Percentiles rank a stretch among this genome's conserved stretches.
Conservation (phyloP, 495 filamentous ascomycete genomes). For the Podospora pseudopauciseta region DNA sequence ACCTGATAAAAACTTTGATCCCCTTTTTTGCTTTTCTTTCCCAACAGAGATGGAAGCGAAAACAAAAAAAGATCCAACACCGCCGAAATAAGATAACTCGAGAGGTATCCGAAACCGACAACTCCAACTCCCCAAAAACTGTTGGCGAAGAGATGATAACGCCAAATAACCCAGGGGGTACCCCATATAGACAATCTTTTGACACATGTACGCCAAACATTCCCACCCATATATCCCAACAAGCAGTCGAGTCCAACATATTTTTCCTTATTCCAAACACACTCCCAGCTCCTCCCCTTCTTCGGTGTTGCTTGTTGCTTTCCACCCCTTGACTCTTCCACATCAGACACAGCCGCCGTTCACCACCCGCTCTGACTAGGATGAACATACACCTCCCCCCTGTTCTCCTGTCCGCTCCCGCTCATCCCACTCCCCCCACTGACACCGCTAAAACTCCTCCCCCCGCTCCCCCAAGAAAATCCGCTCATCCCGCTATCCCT, state of each 20-base stretch:
- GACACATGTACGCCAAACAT: not conserved
- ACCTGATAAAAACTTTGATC: not conserved
- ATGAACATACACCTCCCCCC: not conserved
- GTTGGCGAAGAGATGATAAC: not conserved
- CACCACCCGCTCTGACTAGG: not conserved
- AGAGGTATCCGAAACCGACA: not conserved
- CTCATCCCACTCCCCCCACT: not conserved
- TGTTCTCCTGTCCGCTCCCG: not conserved
- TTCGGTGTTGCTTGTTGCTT: not conserved
- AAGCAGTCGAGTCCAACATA: not conserved
- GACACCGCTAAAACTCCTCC: not conserved
- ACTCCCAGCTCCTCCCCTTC: not conserved
- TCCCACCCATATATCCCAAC: too few species aligned
- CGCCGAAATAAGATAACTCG: not conserved
- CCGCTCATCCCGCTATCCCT: not conserved
- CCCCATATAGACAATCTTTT: not conserved
- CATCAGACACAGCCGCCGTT: not conserved
- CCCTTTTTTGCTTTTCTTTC: not conserved
- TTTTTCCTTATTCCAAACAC: not conserved
- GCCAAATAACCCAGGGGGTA: not conserved
- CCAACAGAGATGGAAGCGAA: too few species aligned
- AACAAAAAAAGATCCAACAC: not conserved
- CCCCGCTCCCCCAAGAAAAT: not conserved
- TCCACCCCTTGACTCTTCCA: not conserved
- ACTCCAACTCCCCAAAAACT: not conserved